phyloP scores from a whole-genome alignment of 768 basidiomycete genomes.

The Dentipellis sp. region DNA sequence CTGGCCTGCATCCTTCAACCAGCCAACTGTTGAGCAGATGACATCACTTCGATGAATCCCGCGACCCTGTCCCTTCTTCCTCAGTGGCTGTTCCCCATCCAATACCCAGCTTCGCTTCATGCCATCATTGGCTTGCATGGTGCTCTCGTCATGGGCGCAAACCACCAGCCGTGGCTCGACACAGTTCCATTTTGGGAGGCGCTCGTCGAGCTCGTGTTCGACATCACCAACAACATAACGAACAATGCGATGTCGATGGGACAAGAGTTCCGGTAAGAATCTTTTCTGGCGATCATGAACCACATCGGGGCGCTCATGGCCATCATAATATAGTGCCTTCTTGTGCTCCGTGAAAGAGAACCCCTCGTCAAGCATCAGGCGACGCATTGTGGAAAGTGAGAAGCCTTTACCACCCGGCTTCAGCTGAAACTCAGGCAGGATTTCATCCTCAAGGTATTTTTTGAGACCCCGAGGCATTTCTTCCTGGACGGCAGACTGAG shows the following conservation, averaged over 20 bases:
- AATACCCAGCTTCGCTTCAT: slow-evolving; percentile 26
- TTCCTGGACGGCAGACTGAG: background rate
- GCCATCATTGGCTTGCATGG: slow-evolving; percentile 29
- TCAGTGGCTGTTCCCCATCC: slow-evolving; percentile 23
- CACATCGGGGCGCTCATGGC: slow-evolving; percentile 16
- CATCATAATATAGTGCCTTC: slow-evolving; percentile 14
- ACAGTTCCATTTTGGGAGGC: slow-evolving; percentile 1
- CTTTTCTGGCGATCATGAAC: slow-evolving; percentile 9
- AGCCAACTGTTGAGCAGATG: slow-evolving; percentile 26
- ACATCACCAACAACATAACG: slow-evolving; percentile 12
- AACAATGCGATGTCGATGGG: background rate
- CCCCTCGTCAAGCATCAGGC: slow-evolving; percentile 19
- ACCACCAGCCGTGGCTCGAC: slow-evolving; percentile 16
- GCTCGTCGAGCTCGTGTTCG: background rate
- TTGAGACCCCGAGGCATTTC: slow-evolving; percentile 16
- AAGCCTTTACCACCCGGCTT: slow-evolving; percentile 18
- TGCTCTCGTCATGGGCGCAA: slow-evolving; percentile 31
- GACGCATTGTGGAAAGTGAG: slow-evolving; percentile 23
- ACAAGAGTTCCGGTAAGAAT: slow-evolving; percentile 6
- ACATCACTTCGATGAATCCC: slow-evolving; percentile 29
- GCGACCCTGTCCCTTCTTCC: slow-evolving; percentile 29
- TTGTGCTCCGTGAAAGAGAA: slow-evolving; percentile 4
- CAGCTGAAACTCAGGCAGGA: slow-evolving; percentile 10
- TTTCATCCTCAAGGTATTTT: slow-evolving; percentile 8
- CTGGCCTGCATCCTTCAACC: background rate